Base-by-base conservation (phyloP, 2,329 filamentous ascomycete species). In the Chrysosporium keratinophilum region DNA sequence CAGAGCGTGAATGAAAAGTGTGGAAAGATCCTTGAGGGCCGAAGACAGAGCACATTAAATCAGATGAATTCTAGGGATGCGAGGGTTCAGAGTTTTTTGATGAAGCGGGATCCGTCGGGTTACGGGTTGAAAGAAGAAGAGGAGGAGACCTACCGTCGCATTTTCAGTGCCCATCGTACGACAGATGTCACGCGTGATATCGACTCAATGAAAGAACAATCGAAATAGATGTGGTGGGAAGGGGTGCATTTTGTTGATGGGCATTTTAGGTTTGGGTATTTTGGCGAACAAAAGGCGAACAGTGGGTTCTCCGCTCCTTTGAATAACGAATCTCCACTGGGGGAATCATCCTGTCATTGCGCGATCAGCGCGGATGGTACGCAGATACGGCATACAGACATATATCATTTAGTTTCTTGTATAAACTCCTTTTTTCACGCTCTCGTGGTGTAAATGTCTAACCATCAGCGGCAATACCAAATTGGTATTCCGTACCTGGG, bases 71-170 rank as follows among this genome's bases (percentile, higher is more conserved):
- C 69, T 6, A 60, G 63, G 52, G 78, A 86, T 57, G 81, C 83
- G 63, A 77, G 88, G 50, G 83, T 97, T 39, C 79, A 88, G 60
- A 81, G 74, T 52, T 97, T 97, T 64, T 60, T 97, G 55, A 80
- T 81, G 62, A 81, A 86, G 56, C 77, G 88, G 59, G 85, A 93
- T 63, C 78, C 78, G 14, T 68, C 68, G 1, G 71, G 73, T 12
- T 69, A 65, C 57, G 73, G 73, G 5, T 61, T 75, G 50, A 73
- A 73, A 56, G 69, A 71, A 35, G 67, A 70, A 28, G 71, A 74
- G 56, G 66, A 71, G 39, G 57, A 64, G n/a, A 62, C 68, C 11
- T 76, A 76, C 61, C 62, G 66, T 37, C 55, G 62, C 33, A 58
- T 67, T 39, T 60, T 72, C 4, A 59, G 63, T 57, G 58, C 60